phyloP scores from a whole-genome alignment of 371 early-diverging fungal genomes.

The Apophysomyces elegans region DNA sequence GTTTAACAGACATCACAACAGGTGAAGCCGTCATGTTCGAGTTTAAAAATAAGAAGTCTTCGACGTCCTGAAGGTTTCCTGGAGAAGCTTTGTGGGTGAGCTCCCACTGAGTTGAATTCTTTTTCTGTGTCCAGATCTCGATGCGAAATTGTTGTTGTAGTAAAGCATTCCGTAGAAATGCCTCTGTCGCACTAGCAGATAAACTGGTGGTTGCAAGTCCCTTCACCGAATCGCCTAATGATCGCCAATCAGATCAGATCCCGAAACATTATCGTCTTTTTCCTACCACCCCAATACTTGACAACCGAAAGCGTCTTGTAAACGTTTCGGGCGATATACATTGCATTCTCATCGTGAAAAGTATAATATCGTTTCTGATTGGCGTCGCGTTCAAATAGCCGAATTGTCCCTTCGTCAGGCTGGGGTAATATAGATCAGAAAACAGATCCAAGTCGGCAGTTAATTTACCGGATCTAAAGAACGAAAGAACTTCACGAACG shows the following conservation, averaged over 20 bases:
- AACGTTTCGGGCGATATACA: constrained; percentile 78
- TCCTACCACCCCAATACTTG: constrained; percentile 82
- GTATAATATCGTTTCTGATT: constrained; percentile 64
- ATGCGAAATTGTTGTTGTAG: constrained; percentile 75
- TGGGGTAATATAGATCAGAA: constrained; percentile 11
- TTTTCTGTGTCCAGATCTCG: constrained; percentile 83
- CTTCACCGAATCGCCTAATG: constrained; percentile 47
- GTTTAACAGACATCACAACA: constrained; percentile 79
- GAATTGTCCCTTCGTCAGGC: constrained; percentile 58
- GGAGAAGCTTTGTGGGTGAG: constrained; percentile 80
- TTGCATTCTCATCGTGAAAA: constrained; percentile 90
- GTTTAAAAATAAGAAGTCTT: constrained; percentile 83
- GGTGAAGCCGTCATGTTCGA: constrained; percentile 77
- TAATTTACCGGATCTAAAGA: constrained; percentile 25
- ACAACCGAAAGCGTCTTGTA: constrained; percentile 92
- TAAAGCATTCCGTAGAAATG: constrained; percentile 81
- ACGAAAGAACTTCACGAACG: constrained; percentile 40
- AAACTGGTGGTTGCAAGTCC: constrained; percentile 82
- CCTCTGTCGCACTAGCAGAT: constrained; percentile 72
- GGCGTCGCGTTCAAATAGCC: constrained; percentile 73
- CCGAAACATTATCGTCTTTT: background rate
- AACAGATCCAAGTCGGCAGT: background rate
- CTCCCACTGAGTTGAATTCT: constrained; percentile 53
- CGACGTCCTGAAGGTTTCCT: constrained; percentile 89
- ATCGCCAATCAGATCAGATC: background rate